Conservation (phyloP, 2,329 filamentous ascomycete species). For the Ustulina deusta region DNA sequence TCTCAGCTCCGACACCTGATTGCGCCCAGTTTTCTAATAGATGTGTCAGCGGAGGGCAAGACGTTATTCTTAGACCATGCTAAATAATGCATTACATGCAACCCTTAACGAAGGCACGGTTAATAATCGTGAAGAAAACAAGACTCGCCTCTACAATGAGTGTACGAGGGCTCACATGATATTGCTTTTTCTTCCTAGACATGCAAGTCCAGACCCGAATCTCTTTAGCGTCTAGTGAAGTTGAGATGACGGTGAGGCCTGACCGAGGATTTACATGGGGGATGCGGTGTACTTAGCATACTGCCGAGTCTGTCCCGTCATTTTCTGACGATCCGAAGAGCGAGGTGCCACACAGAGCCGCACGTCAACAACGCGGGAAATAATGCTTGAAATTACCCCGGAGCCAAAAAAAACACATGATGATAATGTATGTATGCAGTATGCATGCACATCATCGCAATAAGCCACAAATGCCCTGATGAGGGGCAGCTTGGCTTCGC, state of each 20-base stretch:
- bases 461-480: neutral
- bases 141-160: neutral
- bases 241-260: constrained; percentile 23
- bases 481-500: constrained; percentile 11
- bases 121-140: neutral
- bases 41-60: neutral
- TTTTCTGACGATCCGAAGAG: neutral
- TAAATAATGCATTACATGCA: constrained; percentile 13
- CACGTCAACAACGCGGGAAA: constrained; percentile 14
- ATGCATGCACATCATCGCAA: constrained; percentile 13
- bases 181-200: constrained; percentile 12
- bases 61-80: constrained; percentile 6
- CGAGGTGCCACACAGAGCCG: constrained; percentile 23
- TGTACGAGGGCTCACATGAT: neutral
- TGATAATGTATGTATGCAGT: constrained; percentile 1
- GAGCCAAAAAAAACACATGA: constrained; percentile 5
- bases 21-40: neutral
- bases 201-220: constrained; percentile 6
- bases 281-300: neutral
- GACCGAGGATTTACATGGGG: neutral
- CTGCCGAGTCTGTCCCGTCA: neutral
- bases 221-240: neutral
- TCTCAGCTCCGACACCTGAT: neutral
- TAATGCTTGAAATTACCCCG: neutral
- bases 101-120: neutral